phyloP scores from a whole-genome alignment of 2,329 filamentous ascomycete genomes.

The Cercospora beticola region DNA sequence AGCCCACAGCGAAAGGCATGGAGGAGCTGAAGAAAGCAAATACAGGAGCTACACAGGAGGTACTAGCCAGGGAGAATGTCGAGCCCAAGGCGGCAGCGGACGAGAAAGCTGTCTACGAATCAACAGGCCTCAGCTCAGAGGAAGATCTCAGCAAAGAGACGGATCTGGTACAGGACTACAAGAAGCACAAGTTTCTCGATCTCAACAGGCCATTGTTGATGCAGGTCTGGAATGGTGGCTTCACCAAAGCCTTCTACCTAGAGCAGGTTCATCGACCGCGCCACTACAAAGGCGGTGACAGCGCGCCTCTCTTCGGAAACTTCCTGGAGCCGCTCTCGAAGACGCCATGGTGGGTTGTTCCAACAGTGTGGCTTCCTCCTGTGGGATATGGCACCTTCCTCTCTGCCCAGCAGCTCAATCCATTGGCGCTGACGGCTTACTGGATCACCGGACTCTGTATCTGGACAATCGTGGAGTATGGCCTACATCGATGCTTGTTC shows the following conservation, averaged over 20 bases:
- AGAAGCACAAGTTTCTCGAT: conserved; percentile 91
- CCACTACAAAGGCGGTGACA: conserved; percentile 91
- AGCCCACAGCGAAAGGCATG: conserved; percentile 51
- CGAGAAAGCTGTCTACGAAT: conserved; percentile 51
- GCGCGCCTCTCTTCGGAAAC: conserved; percentile 93
- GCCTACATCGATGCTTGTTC: conserved; percentile 86
- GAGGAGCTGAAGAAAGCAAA: conserved; percentile 48
- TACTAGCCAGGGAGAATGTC: conserved; percentile 41
- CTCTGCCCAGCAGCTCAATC: conserved; percentile 60
- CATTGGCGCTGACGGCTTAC: conserved; percentile 55
- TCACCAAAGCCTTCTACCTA: conserved; percentile 93
- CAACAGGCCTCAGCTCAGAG: conserved; percentile 83
- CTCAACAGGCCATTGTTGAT: conserved; percentile 78
- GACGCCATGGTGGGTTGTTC: conserved; percentile 92
- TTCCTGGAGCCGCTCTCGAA: conserved; percentile 96
- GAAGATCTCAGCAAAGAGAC: conserved; percentile 88
- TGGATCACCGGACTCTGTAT: conserved; percentile 70
- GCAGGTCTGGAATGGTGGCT: conserved; percentile 85
- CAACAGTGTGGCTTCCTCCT: conserved; percentile 78
- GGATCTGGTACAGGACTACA: conserved; percentile 72
- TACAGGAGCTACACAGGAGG: conserved; percentile 48
- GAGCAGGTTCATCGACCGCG: conserved; percentile 93
- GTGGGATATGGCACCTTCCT: conserved; percentile 70
- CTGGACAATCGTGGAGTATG: conserved; percentile 90
- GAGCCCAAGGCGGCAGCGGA: conserved; percentile 24